These are phyloP conservation scores for Chaetomiaceae sp. DNA, from an alignment of 2,329 filamentous ascomycete genomes.

Conservation along the genomic window DNA sequence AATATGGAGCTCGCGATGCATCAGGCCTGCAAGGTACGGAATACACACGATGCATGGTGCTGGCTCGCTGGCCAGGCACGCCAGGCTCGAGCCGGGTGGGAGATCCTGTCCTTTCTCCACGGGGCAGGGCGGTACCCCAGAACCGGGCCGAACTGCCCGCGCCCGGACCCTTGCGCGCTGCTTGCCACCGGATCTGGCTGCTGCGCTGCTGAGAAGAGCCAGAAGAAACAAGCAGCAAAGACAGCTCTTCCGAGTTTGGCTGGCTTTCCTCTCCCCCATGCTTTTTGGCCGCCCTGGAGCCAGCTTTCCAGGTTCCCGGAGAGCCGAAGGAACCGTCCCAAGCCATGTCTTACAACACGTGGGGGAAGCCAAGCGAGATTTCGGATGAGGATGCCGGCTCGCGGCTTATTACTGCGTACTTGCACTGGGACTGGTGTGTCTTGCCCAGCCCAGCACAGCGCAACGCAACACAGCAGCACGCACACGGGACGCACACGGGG, in stretches of 20 bases:
- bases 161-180: constrained; percentile 2
- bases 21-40: constrained; percentile 5
- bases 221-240: constrained; percentile 7
- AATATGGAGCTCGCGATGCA: too few species aligned
- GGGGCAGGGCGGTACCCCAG: background rate
- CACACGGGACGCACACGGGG: background rate
- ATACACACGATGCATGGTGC: too few species aligned
- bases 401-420: too few species aligned
- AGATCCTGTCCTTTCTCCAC: background rate
- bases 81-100: too few species aligned
- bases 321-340: too few species aligned
- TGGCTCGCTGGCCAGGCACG: too few species aligned
- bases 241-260: too few species aligned
- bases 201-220: too few species aligned
- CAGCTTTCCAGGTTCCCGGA: too few species aligned
- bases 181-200: constrained; percentile 2
- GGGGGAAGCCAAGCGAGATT: constrained; percentile 10
- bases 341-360: constrained; percentile 9
- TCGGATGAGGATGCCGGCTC: background rate
- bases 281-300: too few species aligned
- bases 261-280: too few species aligned
- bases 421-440: too few species aligned
- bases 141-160: constrained; percentile 16
- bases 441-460: background rate
- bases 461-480: background rate